A percentile compares a stretch with the other conserved stretches of the same genome.
phyloP scores from a whole-genome alignment of 1,284 basidiomycete genomes.

The Coriolopsis trogii region DNA sequence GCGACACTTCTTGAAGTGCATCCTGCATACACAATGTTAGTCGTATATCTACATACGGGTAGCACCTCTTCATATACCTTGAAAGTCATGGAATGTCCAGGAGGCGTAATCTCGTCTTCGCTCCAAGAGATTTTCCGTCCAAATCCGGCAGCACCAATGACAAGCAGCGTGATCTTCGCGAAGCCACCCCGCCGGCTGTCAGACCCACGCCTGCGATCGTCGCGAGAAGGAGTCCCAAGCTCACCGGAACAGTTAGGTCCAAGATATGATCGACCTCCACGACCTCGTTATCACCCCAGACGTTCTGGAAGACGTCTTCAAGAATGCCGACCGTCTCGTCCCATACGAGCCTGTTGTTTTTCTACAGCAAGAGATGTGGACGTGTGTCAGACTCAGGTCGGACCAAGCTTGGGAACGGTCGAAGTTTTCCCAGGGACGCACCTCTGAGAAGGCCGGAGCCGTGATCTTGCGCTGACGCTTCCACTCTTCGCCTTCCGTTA shows the following conservation, averaged over 20 bases:
- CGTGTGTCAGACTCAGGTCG: too few species aligned
- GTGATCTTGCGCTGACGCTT: slow-evolving; percentile 56
- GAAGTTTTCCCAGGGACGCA: slow-evolving; percentile 18
- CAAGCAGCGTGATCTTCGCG: slow-evolving; percentile 62
- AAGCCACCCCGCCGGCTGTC: too few species aligned
- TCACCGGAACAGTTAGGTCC: slow-evolving; percentile 51
- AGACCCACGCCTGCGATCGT: too few species aligned
- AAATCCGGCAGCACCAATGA: slow-evolving; percentile 63
- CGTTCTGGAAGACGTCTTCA: slow-evolving; percentile 40
- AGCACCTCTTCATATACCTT: too few species aligned
- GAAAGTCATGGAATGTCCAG: slow-evolving; percentile 57
- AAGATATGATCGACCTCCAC: slow-evolving; percentile 37
- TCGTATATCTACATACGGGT: too few species aligned
- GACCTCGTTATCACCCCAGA: slow-evolving; percentile 38
- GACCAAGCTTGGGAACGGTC: background rate
- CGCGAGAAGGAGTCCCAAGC: too few species aligned
- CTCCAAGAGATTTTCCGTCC: slow-evolving; percentile 55
- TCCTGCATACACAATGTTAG: slow-evolving; percentile 25
- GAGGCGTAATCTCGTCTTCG: slow-evolving; percentile 43
- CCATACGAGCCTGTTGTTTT: slow-evolving; percentile 62
- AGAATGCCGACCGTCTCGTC: slow-evolving; percentile 50
- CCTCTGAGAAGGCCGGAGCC: slow-evolving; percentile 46
- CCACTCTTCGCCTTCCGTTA: slow-evolving; percentile 63
- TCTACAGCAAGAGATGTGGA: too few species aligned
- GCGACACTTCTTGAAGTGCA: slow-evolving; percentile 51